Conservation (phyloP, 202 grass and related monocot genomes). For the Bolboschoenoplectus hybrid region DNA sequence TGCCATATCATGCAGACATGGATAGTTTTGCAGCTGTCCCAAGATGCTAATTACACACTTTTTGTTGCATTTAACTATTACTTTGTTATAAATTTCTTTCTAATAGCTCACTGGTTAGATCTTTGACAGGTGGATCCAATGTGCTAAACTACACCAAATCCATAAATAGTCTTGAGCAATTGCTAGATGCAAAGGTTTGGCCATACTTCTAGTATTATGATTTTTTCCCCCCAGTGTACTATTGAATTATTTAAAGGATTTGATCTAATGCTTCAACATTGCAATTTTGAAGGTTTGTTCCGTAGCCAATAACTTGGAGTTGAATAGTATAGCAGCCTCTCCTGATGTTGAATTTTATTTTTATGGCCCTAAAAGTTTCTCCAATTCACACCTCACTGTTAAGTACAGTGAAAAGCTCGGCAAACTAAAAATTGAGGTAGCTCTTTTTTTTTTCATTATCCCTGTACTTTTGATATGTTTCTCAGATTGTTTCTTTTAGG, state of each 20-base stretch:
- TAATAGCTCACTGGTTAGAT: conserved; percentile 35
- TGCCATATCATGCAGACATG: conserved; percentile 24
- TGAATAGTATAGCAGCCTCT: conserved; percentile 80
- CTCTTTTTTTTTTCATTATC: conserved; percentile 38
- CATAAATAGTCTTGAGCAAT: conserved; percentile 91
- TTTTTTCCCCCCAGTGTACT: conserved; percentile 26
- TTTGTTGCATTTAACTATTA: conserved; percentile 18
- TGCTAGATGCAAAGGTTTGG: conserved; percentile 86
- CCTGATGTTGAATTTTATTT: conserved; percentile 68
- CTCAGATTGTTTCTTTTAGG: conserved; percentile 6
- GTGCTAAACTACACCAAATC: conserved; percentile 79
- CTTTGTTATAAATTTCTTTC: neutral
- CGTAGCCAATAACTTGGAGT: conserved; percentile 64
- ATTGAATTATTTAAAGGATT: neutral
- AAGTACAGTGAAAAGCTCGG: conserved; percentile 63
- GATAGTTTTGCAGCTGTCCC: conserved; percentile 26
- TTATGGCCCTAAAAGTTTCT: conserved; percentile 58
- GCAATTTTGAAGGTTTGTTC: conserved; percentile 72
- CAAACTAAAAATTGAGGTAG: conserved; percentile 62
- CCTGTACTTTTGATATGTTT: conserved; percentile 25
- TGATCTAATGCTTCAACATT: conserved; percentile 35
- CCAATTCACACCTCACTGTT: conserved; percentile 42
- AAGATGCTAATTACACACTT: conserved; percentile 32
- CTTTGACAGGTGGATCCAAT: conserved; percentile 67
- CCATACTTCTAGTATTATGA: conserved; percentile 28